Conservation (phyloP, 208 protist species). For the Pavlovales sp. region DNA sequence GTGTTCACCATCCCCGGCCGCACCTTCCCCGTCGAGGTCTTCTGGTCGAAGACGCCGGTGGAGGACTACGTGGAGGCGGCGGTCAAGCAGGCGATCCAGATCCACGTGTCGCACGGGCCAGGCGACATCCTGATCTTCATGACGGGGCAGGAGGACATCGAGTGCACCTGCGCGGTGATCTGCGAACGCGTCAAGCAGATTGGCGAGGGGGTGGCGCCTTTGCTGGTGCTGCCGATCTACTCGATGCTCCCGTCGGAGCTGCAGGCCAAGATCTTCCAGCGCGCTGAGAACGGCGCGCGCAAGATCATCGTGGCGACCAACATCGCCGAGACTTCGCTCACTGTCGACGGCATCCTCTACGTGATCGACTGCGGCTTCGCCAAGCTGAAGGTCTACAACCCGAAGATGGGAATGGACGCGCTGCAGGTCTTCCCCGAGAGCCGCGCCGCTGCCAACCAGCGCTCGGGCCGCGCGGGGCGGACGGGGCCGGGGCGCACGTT, state of each 20-base stretch:
- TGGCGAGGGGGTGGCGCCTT: constrained; percentile 17
- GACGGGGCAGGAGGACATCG: constrained; percentile 74
- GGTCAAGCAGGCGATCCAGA: constrained; percentile 53
- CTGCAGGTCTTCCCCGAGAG: constrained; percentile 89
- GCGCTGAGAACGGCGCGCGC: constrained; percentile 34
- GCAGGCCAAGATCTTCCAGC: constrained; percentile 77
- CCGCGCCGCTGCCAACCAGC: constrained; percentile 88
- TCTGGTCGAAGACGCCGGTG: constrained; percentile 51
- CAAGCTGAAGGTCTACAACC: constrained; percentile 97
- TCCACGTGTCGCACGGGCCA: constrained; percentile 49
- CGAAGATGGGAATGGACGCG: constrained; percentile 89
- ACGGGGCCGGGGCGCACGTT: constrained; percentile 69
- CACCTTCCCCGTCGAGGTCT: constrained; percentile 54
- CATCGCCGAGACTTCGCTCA: constrained; percentile 99
- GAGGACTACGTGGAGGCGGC: constrained; percentile 58
- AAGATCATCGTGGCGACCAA: constrained; percentile 86
- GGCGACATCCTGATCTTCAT: constrained; percentile 72
- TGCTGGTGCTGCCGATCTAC: constrained; percentile 72
- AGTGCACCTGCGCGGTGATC: constrained; percentile 36
- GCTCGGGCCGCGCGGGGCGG: constrained; percentile 78
- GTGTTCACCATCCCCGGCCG: constrained; percentile 58
- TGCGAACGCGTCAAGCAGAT: neutral
- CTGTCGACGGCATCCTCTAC: constrained; percentile 98
- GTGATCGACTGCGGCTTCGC: constrained; percentile 97
- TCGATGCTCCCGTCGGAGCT: constrained; percentile 70